A percentile compares a stretch with the other conserved stretches of the same genome.
Evolutionary conservation across 169 alveolate genomes (phyloP).

Genomic region (Plasmodium blacklocki): DNA sequence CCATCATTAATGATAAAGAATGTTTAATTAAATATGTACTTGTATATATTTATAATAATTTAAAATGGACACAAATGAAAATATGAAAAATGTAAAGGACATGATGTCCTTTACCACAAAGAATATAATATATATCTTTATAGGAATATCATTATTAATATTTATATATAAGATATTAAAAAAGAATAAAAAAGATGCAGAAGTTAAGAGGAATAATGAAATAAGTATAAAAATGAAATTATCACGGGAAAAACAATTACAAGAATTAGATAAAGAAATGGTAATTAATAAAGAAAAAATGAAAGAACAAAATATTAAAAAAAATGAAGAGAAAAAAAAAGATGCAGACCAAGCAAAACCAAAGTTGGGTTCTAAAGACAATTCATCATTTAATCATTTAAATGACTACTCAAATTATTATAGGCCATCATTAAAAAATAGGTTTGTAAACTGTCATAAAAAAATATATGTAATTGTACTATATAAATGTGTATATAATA

Average conservation of each 20-base stretch:
- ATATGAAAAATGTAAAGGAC: conserved; percentile 11
- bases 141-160: conserved; percentile 12
- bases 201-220: conserved; percentile 41
- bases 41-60: neutral
- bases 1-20: too few relatives aligned
- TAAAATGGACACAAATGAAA: conserved; percentile 48
- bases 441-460: conserved; percentile 13
- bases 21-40: too few relatives aligned
- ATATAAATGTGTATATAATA: neutral
- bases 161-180: conserved; percentile 33
- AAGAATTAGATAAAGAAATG: conserved; percentile 73
- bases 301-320: conserved; percentile 44
- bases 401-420: conserved; percentile 59
- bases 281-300: conserved; percentile 47
- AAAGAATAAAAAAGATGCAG: conserved; percentile 31
- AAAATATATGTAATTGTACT: conserved; percentile 5
- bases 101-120: conserved; percentile 14
- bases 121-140: conserved; percentile 24
- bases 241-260: conserved; percentile 59
- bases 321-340: conserved; percentile 32
- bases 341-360: conserved; percentile 29
- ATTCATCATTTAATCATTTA: conserved; percentile 66
- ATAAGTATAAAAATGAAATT: conserved; percentile 57
- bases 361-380: conserved; percentile 47
- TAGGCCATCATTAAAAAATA: conserved; percentile 71